Base-by-base conservation (phyloP, 768 basidiomycete genomes). In the Boletus eberwhitei region DNA sequence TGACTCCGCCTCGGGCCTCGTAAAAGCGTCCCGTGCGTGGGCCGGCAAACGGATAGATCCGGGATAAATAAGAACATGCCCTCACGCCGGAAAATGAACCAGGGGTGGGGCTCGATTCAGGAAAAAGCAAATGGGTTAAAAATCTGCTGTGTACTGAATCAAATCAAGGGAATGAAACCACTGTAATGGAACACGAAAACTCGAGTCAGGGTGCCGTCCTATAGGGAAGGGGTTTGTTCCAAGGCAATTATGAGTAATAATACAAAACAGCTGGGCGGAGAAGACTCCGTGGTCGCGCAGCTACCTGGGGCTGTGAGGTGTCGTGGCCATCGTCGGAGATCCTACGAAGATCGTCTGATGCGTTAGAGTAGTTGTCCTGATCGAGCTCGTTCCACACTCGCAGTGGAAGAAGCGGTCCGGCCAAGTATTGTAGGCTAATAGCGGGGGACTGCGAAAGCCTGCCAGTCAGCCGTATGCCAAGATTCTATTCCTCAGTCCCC, bases 231-330 rank as follows among this genome's bases (percentile, higher is more conserved):
- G 49, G 52, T 46, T 63, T 44, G 56, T 59, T 68, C 68, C 52
- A 53, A 66, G 64, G 58, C 54, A 56, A 52, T 71, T 68, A 69
- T 69, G 69, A 71, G 67, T 69, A 71, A 71, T 71, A 62, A 68
- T 68, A 68, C 67, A 68, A 68, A 57, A 55, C 38, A 45, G 53
- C 45, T 55, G 53, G 51, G 56, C 42, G 53, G 50, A 49, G 47
- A 24, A 35, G 52, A 48, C 38, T 50, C 57, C 26, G 52, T 29
- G 46, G 48, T 53, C 38, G 52, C 55, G 39, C 64, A 58, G 64
- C 62, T 48, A 48, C 44, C 40, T 17, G 54, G 50, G 59, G 69
- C 58, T 64, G 61, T 58, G 54, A 19, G 43, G 40, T 32, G 41
- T 44, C 42, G 61, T 59, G 44, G 55, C 56, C 37, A 55, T 53